A percentile compares a stretch with the other conserved stretches of the same genome.
phyloP scores from a whole-genome alignment of 768 basidiomycete species.

The Cubamyces lactineus region DNA sequence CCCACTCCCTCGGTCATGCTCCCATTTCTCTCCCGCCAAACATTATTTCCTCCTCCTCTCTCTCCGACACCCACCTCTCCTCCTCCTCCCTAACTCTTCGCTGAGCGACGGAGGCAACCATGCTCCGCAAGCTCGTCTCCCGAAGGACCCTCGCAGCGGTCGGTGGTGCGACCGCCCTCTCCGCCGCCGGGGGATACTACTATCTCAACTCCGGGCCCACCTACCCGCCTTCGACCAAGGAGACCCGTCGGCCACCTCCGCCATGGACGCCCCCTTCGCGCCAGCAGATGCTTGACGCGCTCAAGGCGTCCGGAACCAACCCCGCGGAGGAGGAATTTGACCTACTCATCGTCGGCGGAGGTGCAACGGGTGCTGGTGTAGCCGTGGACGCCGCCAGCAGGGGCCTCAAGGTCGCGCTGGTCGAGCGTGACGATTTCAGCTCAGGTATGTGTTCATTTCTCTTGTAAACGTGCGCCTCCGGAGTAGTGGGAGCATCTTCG shows the following conservation, averaged over 20 bases:
- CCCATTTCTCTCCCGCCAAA: background rate
- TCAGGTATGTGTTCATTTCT: slow-evolving; percentile 54
- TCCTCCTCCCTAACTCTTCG: slow-evolving; percentile 5
- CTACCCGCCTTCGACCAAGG: slow-evolving; percentile 64
- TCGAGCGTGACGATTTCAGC: slow-evolving; percentile 91
- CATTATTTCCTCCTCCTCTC: background rate
- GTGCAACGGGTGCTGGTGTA: slow-evolving; percentile 95
- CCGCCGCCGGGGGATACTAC: slow-evolving; percentile 64
- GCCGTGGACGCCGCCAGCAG: slow-evolving; percentile 93
- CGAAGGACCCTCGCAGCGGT: slow-evolving; percentile 57
- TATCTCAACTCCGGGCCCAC: slow-evolving; percentile 76
- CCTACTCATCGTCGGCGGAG: slow-evolving; percentile 86
- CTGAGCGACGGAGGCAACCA: slow-evolving; percentile 20
- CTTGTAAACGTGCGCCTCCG: slow-evolving; percentile 19
- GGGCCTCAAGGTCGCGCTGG: slow-evolving; percentile 90
- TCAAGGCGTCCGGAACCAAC: slow-evolving; percentile 54
- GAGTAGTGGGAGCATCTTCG: slow-evolving; percentile 7
- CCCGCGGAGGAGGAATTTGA: slow-evolving; percentile 63
- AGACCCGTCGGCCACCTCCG: slow-evolving; percentile 72
- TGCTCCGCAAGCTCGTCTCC: slow-evolving; percentile 42
- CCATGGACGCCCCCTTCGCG: slow-evolving; percentile 79
- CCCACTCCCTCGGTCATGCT: background rate
- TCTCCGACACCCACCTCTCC: background rate
- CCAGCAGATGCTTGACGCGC: slow-evolving; percentile 61
- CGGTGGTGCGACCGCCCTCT: slow-evolving; percentile 54